Evolutionary conservation across 805 yeast species (phyloP).

Genomic region (Helenozyma baotianmanensis): DNA sequence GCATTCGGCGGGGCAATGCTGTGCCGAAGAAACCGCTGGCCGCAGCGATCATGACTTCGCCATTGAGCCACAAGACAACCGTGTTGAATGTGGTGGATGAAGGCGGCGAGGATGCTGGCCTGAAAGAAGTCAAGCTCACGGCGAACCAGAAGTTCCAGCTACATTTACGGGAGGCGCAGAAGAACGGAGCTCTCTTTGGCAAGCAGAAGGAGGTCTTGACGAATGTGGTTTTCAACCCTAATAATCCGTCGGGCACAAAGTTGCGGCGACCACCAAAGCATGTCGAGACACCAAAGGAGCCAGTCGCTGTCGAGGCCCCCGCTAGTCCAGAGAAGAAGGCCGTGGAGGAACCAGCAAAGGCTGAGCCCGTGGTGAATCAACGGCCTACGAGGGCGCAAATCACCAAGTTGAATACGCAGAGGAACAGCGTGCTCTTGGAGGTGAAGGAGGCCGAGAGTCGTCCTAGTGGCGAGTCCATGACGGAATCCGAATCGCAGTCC

Average conservation of each 20-base stretch:
- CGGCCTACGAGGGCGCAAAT: constrained; percentile 13
- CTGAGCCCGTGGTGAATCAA: background rate
- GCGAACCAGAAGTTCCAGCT: constrained; percentile 38
- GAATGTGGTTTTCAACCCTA: constrained; percentile 39
- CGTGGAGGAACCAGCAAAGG: background rate
- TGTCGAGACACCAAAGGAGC: background rate
- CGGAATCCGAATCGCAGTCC: background rate
- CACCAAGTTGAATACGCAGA: constrained; percentile 15
- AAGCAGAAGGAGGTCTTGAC: constrained; percentile 34
- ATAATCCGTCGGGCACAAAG: constrained; percentile 22
- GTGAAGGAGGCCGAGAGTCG: constrained; percentile 5
- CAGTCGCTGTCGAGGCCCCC: background rate
- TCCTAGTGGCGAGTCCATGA: constrained; percentile 2
- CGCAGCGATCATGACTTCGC: constrained; percentile 2
- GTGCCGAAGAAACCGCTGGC: constrained; percentile 6
- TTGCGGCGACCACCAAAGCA: constrained; percentile 9
- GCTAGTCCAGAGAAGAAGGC: background rate
- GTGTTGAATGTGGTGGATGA: constrained; percentile 17
- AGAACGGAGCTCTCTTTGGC: constrained; percentile 32
- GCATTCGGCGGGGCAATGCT: constrained; percentile 6
- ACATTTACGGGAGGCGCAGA: constrained; percentile 36
- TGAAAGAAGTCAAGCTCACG: constrained; percentile 17
- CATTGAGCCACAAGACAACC: constrained; percentile 3
- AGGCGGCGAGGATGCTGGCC: constrained; percentile 6
- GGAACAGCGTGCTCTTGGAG: constrained; percentile 24